Evolutionary conservation across 2,329 filamentous ascomycete genomes (phyloP), one percentile per base, ranked within the genome.

Genomic region (Tolypocladium tropicale): DNA sequence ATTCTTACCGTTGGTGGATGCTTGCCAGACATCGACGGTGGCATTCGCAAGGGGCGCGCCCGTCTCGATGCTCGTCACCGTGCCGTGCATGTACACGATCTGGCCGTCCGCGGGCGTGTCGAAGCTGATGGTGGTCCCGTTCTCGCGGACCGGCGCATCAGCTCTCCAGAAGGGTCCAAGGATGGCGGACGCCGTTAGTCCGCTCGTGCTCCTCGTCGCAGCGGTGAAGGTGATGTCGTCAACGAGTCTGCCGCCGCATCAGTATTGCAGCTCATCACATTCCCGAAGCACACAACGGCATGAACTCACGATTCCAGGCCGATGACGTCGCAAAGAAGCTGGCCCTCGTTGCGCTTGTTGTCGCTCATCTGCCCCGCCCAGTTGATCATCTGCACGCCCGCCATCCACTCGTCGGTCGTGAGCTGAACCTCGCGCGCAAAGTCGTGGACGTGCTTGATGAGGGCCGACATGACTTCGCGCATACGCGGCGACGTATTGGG

Each of bases 141-240:
- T 88, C n/a, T 82, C 72, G 51, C 85, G 80, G 57, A 80, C 73
- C 6, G 90, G 89, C 0, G 89, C 83, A 62, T 91, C 80, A 48
- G 83, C 78, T 6, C 89, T 81, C 82, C 89, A 95, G 74, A 95
- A 95, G 1, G 90, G 90, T 0, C 90, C 90, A 0, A 95, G 80
- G 61, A 95, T 90, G 43, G 90, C 84, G 4, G 88, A 88, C 2
- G 88, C 82, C 6, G 89, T 94, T 12, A 84, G 77, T 16, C 73
- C 65, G 16, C 75, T 73, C 41, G 66, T 59, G 37, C 65, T 63
- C 53, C 73, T 72, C 55, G 78, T 74, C 53, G 79, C 78, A 18
- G 65, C 61, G 53, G 83, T 84, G 72, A 84, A 87, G 55, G 87
- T 89, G 65, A 94, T 93, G 68, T 93, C 88, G 68, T 93, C 89